A percentile compares a stretch with the other conserved stretches of the same genome.
Conservation (phyloP, 495 filamentous ascomycete genomes). For the Lasiosphaeria hispida region DNA sequence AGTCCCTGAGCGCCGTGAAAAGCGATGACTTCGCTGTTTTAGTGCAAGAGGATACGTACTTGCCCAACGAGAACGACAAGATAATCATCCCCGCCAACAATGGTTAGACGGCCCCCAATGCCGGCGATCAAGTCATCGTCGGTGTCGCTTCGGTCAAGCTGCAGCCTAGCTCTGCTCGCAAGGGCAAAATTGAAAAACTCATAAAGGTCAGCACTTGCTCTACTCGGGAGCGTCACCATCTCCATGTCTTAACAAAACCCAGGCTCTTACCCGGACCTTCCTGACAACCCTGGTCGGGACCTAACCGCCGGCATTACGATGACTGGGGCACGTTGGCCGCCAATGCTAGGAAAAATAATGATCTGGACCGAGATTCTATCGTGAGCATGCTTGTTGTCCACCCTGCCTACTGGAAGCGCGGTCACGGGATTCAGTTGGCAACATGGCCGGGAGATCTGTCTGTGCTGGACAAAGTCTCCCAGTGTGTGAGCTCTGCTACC, state of each 20-base stretch:
- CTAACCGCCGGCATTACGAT: constrained; percentile 11
- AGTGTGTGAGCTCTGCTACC: constrained; percentile 10
- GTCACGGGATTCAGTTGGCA: constrained; percentile 5
- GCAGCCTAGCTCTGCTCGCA: neutral
- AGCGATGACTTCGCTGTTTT: constrained; percentile 2
- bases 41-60: constrained; percentile 6
- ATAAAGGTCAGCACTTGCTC: neutral
- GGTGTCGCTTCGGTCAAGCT: constrained; percentile 1
- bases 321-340: neutral
- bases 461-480: neutral
- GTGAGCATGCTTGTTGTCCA: constrained; percentile 8
- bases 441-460: constrained; percentile 12
- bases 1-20: neutral
- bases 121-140: constrained; percentile 2
- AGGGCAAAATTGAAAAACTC: constrained; percentile 2
- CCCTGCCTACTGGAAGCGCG: constrained; percentile 12
- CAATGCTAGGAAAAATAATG: neutral
- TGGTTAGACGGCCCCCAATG: neutral
- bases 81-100: constrained; percentile 5
- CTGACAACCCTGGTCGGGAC: constrained; percentile 6
- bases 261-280: constrained; percentile 6
- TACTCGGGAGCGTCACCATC: neutral
- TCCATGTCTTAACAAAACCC: neutral
- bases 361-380: neutral
- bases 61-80: constrained; percentile 5